Percentiles rank a stretch among this genome's conserved stretches.
These are phyloP conservation scores for Pestalotiopsis sp. DNA, from an alignment of 2,329 filamentous ascomycete genomes.

Conservation along the genomic window DNA sequence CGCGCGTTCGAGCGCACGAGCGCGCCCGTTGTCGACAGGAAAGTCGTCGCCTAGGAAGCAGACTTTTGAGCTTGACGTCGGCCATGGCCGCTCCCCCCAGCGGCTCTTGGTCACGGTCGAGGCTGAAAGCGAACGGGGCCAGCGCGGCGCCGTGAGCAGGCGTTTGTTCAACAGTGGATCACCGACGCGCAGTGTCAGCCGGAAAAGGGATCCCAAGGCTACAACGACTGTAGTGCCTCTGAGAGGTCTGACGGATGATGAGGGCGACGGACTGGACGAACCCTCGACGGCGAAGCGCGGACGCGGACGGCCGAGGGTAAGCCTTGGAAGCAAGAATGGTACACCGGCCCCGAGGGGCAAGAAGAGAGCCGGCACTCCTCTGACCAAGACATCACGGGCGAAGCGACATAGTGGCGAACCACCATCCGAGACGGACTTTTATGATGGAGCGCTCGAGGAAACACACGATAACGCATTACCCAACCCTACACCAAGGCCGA, in stretches of 20 bases:
- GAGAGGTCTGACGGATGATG: slow-evolving; percentile 43
- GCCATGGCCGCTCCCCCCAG: slow-evolving; percentile 50
- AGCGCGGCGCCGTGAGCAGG: slow-evolving; percentile 30
- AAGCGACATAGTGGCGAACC: slow-evolving; percentile 32
- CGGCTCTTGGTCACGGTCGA: slow-evolving; percentile 58
- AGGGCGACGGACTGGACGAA: slow-evolving; percentile 20
- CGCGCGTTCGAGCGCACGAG: slow-evolving; percentile 28
- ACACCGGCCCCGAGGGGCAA: slow-evolving; percentile 52
- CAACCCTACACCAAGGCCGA: slow-evolving; percentile 33
- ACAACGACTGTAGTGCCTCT: slow-evolving; percentile 56
- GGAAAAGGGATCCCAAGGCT: slow-evolving; percentile 38
- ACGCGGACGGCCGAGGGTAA: slow-evolving; percentile 37
- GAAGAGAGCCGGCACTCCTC: slow-evolving; percentile 49
- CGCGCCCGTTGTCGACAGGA: slow-evolving; percentile 34
- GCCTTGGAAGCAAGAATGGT: slow-evolving; percentile 47
- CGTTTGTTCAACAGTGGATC: slow-evolving; percentile 38
- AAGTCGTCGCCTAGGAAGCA: slow-evolving; percentile 54
- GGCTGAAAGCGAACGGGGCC: slow-evolving; percentile 37
- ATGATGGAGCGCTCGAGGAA: slow-evolving; percentile 24
- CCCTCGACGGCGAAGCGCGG: slow-evolving; percentile 23
- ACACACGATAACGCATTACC: slow-evolving; percentile 21
- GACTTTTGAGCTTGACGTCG: slow-evolving; percentile 59
- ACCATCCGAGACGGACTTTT: slow-evolving; percentile 26
- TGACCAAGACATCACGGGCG: slow-evolving; percentile 34
- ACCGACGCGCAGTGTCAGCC: slow-evolving; percentile 37